These are phyloP conservation scores for Ceratocystis alfenasii DNA, from an alignment of 2,329 filamentous ascomycete species.

Conservation along the genomic window DNA sequence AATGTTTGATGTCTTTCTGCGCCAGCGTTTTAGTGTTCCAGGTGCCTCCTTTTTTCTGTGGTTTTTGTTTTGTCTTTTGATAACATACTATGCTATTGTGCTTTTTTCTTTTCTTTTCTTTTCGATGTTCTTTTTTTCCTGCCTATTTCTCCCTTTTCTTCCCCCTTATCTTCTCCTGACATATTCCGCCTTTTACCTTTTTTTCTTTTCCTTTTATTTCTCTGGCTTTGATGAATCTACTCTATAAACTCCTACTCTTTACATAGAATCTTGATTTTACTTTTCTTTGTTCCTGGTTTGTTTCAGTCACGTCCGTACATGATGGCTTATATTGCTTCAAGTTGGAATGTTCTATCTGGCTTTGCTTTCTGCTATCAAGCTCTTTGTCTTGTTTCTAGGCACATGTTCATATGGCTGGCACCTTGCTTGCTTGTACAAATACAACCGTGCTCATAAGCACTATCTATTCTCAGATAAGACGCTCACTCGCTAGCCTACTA, in stretches of 20 bases:
- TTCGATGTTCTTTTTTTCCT: not conserved
- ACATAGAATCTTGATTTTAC: not conserved
- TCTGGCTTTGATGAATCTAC: not conserved
- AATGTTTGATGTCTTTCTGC: conserved; percentile 3
- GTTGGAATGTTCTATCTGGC: not conserved
- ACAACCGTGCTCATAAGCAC: not conserved
- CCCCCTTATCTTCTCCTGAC: too few relatives aligned
- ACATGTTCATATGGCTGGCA: not conserved
- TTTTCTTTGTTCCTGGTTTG: conserved; percentile 6
- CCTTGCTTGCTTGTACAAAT: not conserved
- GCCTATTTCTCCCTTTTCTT: not conserved
- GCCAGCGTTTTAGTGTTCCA: conserved; percentile 7
- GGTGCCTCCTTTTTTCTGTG: not conserved
- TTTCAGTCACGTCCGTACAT: conserved; percentile 2
- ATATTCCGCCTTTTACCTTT: too few relatives aligned
- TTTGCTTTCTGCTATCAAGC: not conserved
- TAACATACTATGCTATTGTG: conserved; percentile 3
- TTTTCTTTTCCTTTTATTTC: not conserved
- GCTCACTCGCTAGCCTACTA: not conserved
- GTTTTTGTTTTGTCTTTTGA: conserved; percentile 2
- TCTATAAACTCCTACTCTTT: conserved; percentile 1
- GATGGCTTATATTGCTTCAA: not conserved
- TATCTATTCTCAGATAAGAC: not conserved
- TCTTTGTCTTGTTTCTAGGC: not conserved
- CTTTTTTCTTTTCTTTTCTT: not conserved